phyloP scores from a whole-genome alignment of 495 filamentous ascomycete species.

The Ascodesmis nigricans region DNA sequence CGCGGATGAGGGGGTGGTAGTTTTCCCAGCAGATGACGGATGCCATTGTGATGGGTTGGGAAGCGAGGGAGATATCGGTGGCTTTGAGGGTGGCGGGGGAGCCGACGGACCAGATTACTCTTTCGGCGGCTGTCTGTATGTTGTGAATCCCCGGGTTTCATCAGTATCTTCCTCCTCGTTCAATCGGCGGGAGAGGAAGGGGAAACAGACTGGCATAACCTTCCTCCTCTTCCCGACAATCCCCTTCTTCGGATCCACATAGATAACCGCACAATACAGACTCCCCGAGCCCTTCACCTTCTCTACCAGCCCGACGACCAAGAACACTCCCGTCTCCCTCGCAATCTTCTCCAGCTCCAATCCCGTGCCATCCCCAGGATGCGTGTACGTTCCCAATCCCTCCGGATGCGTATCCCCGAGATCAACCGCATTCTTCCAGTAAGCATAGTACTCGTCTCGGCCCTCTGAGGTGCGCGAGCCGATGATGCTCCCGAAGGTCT shows the following conservation, averaged over 20 bases:
- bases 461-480: constrained; percentile 45
- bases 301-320: constrained; percentile 63
- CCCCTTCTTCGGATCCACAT: constrained; percentile 53
- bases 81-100: constrained; percentile 60
- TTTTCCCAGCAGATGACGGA: constrained; percentile 96
- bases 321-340: constrained; percentile 51
- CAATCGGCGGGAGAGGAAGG: constrained; percentile 1
- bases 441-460: constrained; percentile 61
- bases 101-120: constrained; percentile 78
- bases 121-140: constrained; percentile 51
- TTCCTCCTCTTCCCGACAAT: constrained; percentile 74
- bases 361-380: constrained; percentile 58
- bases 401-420: constrained; percentile 50
- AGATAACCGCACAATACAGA: constrained; percentile 66
- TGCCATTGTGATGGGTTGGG: constrained; percentile 39
- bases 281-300: constrained; percentile 45
- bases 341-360: constrained; percentile 58
- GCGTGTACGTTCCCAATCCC: constrained; percentile 14
- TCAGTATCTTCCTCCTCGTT: background rate
- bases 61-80: constrained; percentile 54
- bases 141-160: too few species aligned
- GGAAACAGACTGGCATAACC: constrained; percentile 53
- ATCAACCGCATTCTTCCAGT: constrained; percentile 61
- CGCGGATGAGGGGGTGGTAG: constrained; percentile 41
- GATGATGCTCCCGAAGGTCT: constrained; percentile 49